Evolutionary conservation across 768 basidiomycete genomes (phyloP), one percentile per base, ranked within the genome.

Genomic region (Leccinum boreale): DNA sequence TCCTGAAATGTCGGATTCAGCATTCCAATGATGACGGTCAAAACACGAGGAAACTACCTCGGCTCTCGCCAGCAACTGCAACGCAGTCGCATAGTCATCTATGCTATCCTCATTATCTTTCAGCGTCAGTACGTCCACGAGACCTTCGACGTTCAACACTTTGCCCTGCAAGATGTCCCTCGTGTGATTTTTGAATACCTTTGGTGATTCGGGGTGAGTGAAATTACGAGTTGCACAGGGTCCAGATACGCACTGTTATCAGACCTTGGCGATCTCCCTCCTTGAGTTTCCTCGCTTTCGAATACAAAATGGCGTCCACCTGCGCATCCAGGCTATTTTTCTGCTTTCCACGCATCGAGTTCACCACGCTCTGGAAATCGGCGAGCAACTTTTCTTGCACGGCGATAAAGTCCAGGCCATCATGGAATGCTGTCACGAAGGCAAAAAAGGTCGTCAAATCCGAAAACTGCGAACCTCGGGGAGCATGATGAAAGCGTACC

Each of bases 381-480:
- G 81, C 75, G 6, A 84, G 60, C 3, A 98, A 74, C 4, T 78
- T 78, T 63, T 89, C 83, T 62, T 96, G 94, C 3, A 96, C 87
- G 56, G 86, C 87, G 62, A 97, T 80, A 59, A 95, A 86, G 73
- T 98, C 92, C 50, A 98, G 80, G 26, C 82, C 84, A 63, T 94
- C 86, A 65, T 98, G 92, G 77, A 94, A 89, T 2, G 81, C 93
- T 94, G 62, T 0, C 39, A 26, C n/a, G 11, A 44, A 44, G 42
- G 42, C 42, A 12, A 58, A 11, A 9, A 57, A 11, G 3, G 57
- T 28, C 39, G 23, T 64, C 49, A 65, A 55, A 56, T 24, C n/a
- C 23, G 7, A 26, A 44, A 31, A 14, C 26, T 28, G 19, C 7
- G 24, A 49, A 19, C 42, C 7, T 19, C 36, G 0, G 39, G 19